Base-by-base conservation (phyloP, 768 basidiomycete genomes). In the Serendipita vermifera region DNA sequence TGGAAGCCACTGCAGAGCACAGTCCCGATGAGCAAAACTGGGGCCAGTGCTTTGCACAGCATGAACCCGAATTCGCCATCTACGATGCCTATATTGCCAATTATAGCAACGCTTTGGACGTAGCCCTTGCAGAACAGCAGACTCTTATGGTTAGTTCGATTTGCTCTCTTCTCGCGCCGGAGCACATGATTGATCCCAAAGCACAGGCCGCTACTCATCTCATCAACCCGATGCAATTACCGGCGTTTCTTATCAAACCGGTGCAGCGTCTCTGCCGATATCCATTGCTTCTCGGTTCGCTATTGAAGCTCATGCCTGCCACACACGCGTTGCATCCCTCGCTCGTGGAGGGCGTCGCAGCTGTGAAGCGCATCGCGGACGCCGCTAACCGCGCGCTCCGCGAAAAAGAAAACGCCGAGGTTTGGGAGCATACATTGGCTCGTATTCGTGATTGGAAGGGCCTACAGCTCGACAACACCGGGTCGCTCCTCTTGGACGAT, bases 391-490 rank as follows among this genome's bases (percentile, higher is more conserved):
- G 98, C 69, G 86, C 89, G 24, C 83, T 91, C 68, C 80, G 96
- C 48, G 81, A 87, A 48, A 82, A 87, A 53, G 88, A 97, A 72
- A 98, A 99, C 63, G 74, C 82, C 39, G 84, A 83, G 63, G 94
- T 90, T 3, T 90, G 96, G 56, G 80, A 85, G 68, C 86, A 83
- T 62, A 78, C 98, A 5, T 76, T 83, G 59, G 72, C 74, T 26
- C 83, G 96, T 39, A 90, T 99, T 43, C 89, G 92, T 61, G 96
- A 99, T 68, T 99, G 96, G 96, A 98, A 98, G 68, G 94, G 94
- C 7, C 96, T 98, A 68, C 88, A 96, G 62, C 76, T 97, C 33
- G 82, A 82, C 62, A 87, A 90, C 67, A 98, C 98, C 61, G 96
- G 96, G 58, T 81, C 87, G 62, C 84, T 99, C 55, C 77, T 94